A percentile compares a stretch with the other conserved stretches of the same genome.
Evolutionary conservation across 495 filamentous ascomycete species (phyloP).

Genomic region (Talaromyces proteolyticus): DNA sequence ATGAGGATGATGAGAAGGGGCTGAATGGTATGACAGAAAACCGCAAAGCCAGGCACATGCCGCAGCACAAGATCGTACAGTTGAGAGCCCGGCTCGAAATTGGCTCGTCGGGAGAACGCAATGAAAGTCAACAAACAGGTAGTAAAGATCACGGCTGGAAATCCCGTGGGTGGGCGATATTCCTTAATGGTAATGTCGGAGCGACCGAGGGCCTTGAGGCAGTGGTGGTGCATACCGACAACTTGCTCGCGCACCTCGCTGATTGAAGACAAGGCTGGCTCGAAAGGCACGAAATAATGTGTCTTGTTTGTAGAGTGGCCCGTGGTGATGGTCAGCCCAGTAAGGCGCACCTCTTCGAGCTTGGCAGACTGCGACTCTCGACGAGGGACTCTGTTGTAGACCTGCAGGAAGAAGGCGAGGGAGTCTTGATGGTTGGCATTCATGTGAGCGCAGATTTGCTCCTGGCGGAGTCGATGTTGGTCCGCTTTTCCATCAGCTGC

Average conservation of each 20-base stretch:
- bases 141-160: conserved; percentile 34
- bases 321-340: conserved; percentile 46
- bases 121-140: conserved; percentile 38
- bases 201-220: conserved; percentile 44
- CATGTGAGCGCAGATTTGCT: conserved; percentile 72
- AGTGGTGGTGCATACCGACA: conserved; percentile 62
- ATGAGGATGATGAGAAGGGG: conserved; percentile 39
- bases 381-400: conserved; percentile 47
- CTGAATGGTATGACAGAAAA: conserved; percentile 43
- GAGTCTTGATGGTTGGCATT: conserved; percentile 68
- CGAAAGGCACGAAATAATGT: conserved; percentile 50
- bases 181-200: conserved; percentile 50
- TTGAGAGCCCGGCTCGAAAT: conserved; percentile 50
- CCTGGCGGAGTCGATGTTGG: not conserved
- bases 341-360: conserved; percentile 54
- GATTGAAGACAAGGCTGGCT: conserved; percentile 55
- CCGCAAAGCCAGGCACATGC: conserved; percentile 40
- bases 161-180: conserved; percentile 42
- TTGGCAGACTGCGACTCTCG: conserved; percentile 40
- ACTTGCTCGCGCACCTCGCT: conserved; percentile 57
- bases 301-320: conserved; percentile 17
- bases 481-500: conserved; percentile 4
- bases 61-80: conserved; percentile 40
- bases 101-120: conserved; percentile 35
- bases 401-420: conserved; percentile 58